Evolutionary conservation across 768 basidiomycete species (phyloP).

Genomic region (Sistotremastrum niveocremeum): DNA sequence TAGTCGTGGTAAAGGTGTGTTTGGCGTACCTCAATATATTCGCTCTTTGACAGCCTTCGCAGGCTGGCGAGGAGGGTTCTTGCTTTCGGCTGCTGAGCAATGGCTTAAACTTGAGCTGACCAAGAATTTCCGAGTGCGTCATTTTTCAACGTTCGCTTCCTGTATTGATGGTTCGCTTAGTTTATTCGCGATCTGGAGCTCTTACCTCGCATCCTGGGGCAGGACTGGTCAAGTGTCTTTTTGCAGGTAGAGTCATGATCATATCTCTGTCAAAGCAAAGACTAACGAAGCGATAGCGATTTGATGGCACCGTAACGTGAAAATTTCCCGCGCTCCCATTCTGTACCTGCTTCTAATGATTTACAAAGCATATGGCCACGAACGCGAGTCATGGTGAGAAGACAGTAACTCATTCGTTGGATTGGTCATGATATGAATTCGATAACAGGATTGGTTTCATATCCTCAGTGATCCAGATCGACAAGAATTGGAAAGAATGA

Average conservation of each 20-base stretch:
- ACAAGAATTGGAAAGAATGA: conserved; percentile 72
- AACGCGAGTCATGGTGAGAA: conserved; percentile 55
- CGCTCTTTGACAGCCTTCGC: background rate
- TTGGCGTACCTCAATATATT: background rate
- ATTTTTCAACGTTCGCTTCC: background rate
- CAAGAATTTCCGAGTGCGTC: conserved; percentile 78
- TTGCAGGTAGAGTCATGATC: conserved; percentile 33
- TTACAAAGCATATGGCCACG: conserved; percentile 64
- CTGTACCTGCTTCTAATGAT: background rate
- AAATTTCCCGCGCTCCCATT: conserved; percentile 15
- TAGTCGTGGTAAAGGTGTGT: conserved; percentile 73
- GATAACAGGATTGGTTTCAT: conserved; percentile 60
- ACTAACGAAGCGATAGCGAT: conserved; percentile 26
- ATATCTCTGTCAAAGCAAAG: too few relatives aligned
- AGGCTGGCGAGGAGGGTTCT: conserved; percentile 93
- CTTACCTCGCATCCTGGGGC: conserved; percentile 82
- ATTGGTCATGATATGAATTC: conserved; percentile 1
- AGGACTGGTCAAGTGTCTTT: conserved; percentile 95
- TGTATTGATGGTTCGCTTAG: conserved; percentile 14
- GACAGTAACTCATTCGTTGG: conserved; percentile 1
- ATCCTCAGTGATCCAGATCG: conserved; percentile 78
- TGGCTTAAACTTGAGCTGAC: conserved; percentile 92
- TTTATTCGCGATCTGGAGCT: conserved; percentile 94
- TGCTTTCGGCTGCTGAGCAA: conserved; percentile 85
- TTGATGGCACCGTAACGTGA: conserved; percentile 80